Evolutionary conservation across 768 basidiomycete genomes (phyloP).

Genomic region (Cystobasidium ongulense): DNA sequence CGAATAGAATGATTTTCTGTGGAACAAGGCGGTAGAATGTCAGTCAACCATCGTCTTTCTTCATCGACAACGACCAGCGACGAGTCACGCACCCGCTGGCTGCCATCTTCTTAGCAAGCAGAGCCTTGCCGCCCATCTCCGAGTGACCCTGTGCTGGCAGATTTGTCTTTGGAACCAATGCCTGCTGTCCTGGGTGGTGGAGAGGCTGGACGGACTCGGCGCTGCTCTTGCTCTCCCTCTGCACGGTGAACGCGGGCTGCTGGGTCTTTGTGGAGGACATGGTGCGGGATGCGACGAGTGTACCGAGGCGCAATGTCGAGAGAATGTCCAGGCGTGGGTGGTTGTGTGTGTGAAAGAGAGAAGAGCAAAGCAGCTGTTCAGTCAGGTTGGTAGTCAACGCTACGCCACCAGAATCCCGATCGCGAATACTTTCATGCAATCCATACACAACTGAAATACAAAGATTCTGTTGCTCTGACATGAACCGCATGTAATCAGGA

Average conservation of each 20-base stretch:
- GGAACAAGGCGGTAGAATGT: constrained; percentile 22
- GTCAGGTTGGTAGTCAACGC: no score
- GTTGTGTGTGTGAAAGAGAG: no score
- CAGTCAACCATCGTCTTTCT: not conserved
- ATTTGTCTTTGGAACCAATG: constrained; percentile 60
- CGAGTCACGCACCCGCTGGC: constrained; percentile 63
- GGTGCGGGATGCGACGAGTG: no score
- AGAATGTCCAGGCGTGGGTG: no score
- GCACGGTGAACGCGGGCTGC: not conserved
- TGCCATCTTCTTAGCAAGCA: constrained; percentile 87
- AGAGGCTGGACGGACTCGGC: constrained; percentile 57
- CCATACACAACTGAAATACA: no score
- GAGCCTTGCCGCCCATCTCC: constrained; percentile 64
- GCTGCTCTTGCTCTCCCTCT: not conserved
- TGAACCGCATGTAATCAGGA: no score
- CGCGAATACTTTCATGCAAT: no score
- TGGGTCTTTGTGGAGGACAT: not conserved
- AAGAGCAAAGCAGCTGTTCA: no score
- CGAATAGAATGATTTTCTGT: constrained; percentile 75
- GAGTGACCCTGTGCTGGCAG: constrained; percentile 52
- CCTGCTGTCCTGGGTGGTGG: constrained; percentile 74
- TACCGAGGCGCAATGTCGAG: no score
- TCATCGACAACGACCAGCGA: constrained; percentile 12
- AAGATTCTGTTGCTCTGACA: no score
- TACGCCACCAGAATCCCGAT: no score